Evolutionary conservation across 495 filamentous ascomycete species (phyloP), one percentile per base, ranked within the genome.

Genomic region (Xylaria acuta): DNA sequence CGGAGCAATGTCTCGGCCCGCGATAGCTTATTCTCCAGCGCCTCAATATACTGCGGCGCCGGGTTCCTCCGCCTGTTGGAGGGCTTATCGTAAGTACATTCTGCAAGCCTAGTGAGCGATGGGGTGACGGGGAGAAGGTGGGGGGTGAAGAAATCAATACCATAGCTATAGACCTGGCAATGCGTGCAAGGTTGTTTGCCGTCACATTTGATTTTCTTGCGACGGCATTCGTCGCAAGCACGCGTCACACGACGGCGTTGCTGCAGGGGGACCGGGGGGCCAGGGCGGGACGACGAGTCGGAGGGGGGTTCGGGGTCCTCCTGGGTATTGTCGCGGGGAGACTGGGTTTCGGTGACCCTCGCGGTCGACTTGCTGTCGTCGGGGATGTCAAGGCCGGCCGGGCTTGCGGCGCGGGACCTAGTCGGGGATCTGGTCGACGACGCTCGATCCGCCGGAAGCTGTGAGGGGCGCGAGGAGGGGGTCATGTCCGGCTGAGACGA

Each of bases 181-280:
- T 98, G 96, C 2, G 96, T 97, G 81, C 96, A 99, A 11, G 96
- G 97, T 81, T 97, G 94, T 82, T 97, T 97, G 70, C 96, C 96
- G 78, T 98, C 95, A 77, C 95, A 98, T 81, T 98, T 99, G 80
- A 98, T 98, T 82, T 99, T 99, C 82, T 99, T 99, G 75, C 96
- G 87, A 60, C 96, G 88, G 78, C 95, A 99, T 79, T 99, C 97
- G 79, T 98, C 96, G 84, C 95, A 98, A 22, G 95, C 95, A 69
- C 95, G 87, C 51, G 94, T 97, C 38, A 98, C 95, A 77, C 95
- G 86, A 30, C 95, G 88, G 59, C 95, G 88, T 82, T 98, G 97
- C 82, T 97, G 95, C 73, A 95, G 82, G 45, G 92, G 93, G 75
- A 82, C 77, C 36, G 72, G 80, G 11, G 81, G 75, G 1, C 75